Base-by-base conservation (phyloP, 495 filamentous ascomycete genomes). In the Xylaria telfairii region DNA sequence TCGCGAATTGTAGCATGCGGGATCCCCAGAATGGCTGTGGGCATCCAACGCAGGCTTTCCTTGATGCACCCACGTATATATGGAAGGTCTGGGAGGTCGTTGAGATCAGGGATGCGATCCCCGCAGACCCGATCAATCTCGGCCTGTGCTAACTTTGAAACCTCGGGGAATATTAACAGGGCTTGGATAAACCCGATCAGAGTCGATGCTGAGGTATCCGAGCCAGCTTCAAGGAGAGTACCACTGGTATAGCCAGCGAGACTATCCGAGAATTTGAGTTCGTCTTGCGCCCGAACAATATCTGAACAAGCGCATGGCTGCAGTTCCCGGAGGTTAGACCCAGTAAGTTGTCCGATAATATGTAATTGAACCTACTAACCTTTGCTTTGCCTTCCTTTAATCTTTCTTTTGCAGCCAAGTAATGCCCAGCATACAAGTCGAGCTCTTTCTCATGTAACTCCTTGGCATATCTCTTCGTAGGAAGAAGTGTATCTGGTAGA, bases 1-100 rank as follows among this genome's bases (percentile, higher is more conserved):
- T 88, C 87, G 19, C 83, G 76, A 24, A 54, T 80, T 0, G 79
- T 76, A 9, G 76, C 73, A 70, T 92, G 89, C 0, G 88, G 83
- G 19, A 90, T 70, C 30, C 85, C 86, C 21, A 84, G 76, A 2
- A 86, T 82, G 4, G 83, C 81, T 15, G 85, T 81, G 9, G 87
- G 87, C 21, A 83, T 76, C 88, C 87, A 89, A 51, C 88, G 80
- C 30, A 89, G 74, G 12, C 78, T 80, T 71, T 88, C 86, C 71
- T 87, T 87, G 42, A 85, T 81, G 10, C 83, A 76, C 4, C 75
- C 79, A 53, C 51, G 56, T 12, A 84, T 80, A 70, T 88, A 89
- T 0, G 85, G 86, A 24, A 89, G 72, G 32, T 80, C 75, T 17
- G 70, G 64, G 54, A 82, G 74, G 73, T 89, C 85, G 10, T 78